Evolutionary conservation across 176 grass and related monocot genomes (phyloP).

Genomic region (Puya raimondii): DNA sequence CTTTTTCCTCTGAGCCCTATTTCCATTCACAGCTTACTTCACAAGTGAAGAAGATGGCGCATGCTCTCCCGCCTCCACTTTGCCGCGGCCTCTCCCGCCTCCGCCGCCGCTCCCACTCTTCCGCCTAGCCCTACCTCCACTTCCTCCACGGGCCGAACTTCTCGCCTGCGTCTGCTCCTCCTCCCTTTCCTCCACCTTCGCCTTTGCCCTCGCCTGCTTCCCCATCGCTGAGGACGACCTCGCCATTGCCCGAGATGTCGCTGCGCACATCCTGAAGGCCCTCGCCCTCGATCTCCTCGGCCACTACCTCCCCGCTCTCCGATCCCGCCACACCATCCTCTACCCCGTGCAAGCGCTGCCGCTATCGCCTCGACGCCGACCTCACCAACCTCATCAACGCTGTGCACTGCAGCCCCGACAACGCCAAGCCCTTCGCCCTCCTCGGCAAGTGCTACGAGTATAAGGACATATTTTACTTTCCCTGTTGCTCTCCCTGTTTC

Average conservation of each 20-base stretch:
- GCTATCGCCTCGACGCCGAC: conserved; percentile 43
- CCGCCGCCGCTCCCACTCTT: conserved; percentile 27
- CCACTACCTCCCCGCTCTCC: conserved; percentile 45
- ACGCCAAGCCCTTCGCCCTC: conserved; percentile 44
- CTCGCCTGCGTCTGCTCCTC: conserved; percentile 48
- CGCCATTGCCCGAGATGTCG: conserved; percentile 71
- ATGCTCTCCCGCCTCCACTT: conserved; percentile 58
- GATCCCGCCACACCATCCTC: conserved; percentile 56
- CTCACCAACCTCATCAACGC: conserved; percentile 49
- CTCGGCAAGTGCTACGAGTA: conserved; percentile 76
- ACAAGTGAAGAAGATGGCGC: too few species aligned
- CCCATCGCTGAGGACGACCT: conserved; percentile 61
- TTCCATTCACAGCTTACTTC: too few species aligned
- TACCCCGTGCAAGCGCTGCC: conserved; percentile 45
- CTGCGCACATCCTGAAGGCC: conserved; percentile 77
- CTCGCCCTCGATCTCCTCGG: conserved; percentile 75
- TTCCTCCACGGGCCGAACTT: conserved; percentile 63
- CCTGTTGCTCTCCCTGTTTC: too few species aligned
- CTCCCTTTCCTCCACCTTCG: neutral
- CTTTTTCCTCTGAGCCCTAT: too few species aligned
- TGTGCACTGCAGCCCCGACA: conserved; percentile 61
- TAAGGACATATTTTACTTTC: conserved; percentile 15
- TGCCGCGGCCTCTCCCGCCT: conserved; percentile 45
- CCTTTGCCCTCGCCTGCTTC: conserved; percentile 22
- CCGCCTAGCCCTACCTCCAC: conserved; percentile 48